A percentile compares a stretch with the other conserved stretches of the same genome.
Conservation (phyloP, 1,284 basidiomycete species). For the Ustilago hordei region DNA sequence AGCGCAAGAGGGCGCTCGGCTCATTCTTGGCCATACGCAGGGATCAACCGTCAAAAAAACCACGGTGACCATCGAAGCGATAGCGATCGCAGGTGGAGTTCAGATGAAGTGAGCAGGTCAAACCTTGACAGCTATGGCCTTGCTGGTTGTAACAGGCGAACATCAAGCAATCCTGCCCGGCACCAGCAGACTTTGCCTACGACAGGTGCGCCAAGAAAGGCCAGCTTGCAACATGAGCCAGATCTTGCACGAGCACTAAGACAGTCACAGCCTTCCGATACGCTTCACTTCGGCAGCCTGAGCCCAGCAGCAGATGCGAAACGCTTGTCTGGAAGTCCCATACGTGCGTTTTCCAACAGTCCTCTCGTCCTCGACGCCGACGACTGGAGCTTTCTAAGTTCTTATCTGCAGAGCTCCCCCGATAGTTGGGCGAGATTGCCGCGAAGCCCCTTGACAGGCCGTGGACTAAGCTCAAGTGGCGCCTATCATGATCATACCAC, state of each 20-base stretch:
- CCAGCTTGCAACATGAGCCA: not conserved
- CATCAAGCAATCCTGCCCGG: not conserved
- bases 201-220: not conserved
- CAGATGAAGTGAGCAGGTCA: not conserved
- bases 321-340: not conserved
- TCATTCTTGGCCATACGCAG: not conserved
- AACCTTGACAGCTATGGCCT: not conserved
- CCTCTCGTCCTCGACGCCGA: not conserved
- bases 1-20: not conserved
- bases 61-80: not conserved
- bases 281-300: not conserved
- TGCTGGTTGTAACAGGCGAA: not conserved
- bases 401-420: slow-evolving; percentile 1
- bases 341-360: not conserved
- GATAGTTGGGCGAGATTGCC: not conserved
- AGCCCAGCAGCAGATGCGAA: not conserved
- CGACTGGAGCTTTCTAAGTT: slow-evolving; percentile 14
- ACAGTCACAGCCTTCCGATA: not conserved
- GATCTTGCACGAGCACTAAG: not conserved
- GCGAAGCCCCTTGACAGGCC: slow-evolving; percentile 1
- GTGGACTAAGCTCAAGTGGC: slow-evolving; percentile 1
- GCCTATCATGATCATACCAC: not conserved
- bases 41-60: not conserved
- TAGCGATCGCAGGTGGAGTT: not conserved
- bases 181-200: not conserved